phyloP scores from a whole-genome alignment of 2,329 filamentous ascomycete genomes.

The Sporothrix phasma region DNA sequence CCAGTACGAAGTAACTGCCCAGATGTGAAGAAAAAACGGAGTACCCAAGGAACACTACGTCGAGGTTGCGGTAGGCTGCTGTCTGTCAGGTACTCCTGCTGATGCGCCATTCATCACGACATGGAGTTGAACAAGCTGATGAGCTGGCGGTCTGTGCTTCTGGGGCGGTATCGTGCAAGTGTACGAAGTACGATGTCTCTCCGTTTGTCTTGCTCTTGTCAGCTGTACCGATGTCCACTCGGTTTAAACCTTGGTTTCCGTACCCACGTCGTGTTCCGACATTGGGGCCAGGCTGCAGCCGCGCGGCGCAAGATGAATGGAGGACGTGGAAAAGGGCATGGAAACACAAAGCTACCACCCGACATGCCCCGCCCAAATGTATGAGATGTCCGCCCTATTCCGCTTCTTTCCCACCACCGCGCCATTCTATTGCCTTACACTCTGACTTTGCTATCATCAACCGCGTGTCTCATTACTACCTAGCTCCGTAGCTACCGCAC shows the following conservation, averaged over 20 bases:
- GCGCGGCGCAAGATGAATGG: background rate
- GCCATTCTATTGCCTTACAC: background rate
- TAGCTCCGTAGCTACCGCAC: constrained; percentile 7
- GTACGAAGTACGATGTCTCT: background rate
- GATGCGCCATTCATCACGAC: background rate
- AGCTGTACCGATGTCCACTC: no score
- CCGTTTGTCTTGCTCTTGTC: no score
- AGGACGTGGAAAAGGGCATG: background rate
- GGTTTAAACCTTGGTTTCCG: no score
- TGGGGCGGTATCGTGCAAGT: background rate
- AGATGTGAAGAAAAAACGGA: no score
- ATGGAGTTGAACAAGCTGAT: background rate
- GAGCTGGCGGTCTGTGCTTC: background rate
- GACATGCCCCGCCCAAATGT: background rate
- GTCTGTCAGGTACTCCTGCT: background rate
- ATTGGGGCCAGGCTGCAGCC: background rate
- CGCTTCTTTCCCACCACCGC: background rate
- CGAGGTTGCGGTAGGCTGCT: background rate
- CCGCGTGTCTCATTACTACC: constrained; percentile 1
- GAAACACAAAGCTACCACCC: background rate
- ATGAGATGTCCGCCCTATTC: background rate
- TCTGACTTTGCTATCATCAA: background rate
- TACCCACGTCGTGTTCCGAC: no score
- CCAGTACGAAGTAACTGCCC: background rate
- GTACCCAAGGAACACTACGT: no score